Evolutionary conservation across 2,329 filamentous ascomycete species (phyloP).

Genomic region (Phialophora macrospora): DNA sequence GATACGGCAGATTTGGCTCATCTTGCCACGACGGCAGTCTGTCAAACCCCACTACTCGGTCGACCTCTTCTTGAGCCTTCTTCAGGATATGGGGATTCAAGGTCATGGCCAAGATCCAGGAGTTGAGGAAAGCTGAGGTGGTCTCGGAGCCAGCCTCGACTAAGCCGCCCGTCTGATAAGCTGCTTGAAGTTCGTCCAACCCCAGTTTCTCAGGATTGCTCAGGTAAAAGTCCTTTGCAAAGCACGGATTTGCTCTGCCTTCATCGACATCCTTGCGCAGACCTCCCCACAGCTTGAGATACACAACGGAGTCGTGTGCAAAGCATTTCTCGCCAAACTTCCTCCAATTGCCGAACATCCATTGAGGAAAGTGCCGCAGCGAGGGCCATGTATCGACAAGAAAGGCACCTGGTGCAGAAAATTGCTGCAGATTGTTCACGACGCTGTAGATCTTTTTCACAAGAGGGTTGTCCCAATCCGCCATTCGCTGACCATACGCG

Average conservation of each 20-base stretch:
- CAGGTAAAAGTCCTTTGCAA: conserved; percentile 33
- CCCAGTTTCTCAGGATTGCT: conserved; percentile 31
- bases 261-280: conserved; percentile 32
- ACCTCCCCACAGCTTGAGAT: conserved; percentile 31
- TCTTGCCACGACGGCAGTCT: conserved; percentile 58
- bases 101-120: conserved; percentile 38
- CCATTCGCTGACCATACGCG: conserved; percentile 57
- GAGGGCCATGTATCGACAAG: conserved; percentile 53
- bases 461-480: conserved; percentile 49
- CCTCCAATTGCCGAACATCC: conserved; percentile 34
- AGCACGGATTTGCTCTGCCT: conserved; percentile 28
- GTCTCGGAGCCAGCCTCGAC: conserved; percentile 40
- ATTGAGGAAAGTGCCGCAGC: conserved; percentile 52
- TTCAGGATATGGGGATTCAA: conserved; percentile 53
- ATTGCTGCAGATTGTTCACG: conserved; percentile 55
- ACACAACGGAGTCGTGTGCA: conserved; percentile 29
- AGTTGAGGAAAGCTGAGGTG: conserved; percentile 36
- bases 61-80: conserved; percentile 56
- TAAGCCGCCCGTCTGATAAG: conserved; percentile 33
- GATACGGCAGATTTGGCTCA: conserved; percentile 56
- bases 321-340: conserved; percentile 31
- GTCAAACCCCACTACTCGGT: conserved; percentile 55
- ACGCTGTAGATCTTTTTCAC: conserved; percentile 55
- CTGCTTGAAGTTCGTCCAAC: conserved; percentile 29
- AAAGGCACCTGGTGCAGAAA: conserved; percentile 51